Evolutionary conservation across 345 rosid species (phyloP).

Genomic region (Alliaria petiolata): DNA sequence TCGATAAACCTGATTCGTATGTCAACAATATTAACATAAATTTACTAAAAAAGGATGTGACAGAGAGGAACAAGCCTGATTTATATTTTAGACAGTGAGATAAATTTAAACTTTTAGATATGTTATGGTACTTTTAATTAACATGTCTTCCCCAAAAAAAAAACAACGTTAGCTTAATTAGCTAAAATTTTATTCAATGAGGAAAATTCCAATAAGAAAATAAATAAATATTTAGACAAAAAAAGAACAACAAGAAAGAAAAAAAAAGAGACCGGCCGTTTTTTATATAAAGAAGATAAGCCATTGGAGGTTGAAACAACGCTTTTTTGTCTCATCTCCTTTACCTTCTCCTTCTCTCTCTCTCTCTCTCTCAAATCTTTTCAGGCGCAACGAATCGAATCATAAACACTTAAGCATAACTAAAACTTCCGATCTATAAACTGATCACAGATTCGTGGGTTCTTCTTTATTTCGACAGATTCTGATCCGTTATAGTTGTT

Average conservation of each 20-base stretch:
- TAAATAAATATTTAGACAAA: background rate
- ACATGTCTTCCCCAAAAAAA: background rate
- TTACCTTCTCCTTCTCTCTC: too few relatives aligned
- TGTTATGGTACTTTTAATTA: background rate
- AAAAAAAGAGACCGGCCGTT: conserved; percentile 21
- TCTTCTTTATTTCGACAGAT: conserved; percentile 8
- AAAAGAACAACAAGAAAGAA: background rate
- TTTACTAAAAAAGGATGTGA: too few relatives aligned
- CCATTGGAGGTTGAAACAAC: conserved; percentile 30
- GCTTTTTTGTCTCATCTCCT: conserved; percentile 32
- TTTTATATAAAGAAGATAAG: conserved; percentile 33
- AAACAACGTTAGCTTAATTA: background rate
- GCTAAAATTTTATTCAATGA: background rate
- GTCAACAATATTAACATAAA: too few relatives aligned
- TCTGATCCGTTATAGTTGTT: too few relatives aligned
- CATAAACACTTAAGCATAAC: conserved; percentile 15
- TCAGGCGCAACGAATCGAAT: conserved; percentile 27
- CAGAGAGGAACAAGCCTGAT: too few relatives aligned
- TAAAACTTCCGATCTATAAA: conserved; percentile 11
- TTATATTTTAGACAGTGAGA: too few relatives aligned
- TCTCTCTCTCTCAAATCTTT: conserved; percentile 21
- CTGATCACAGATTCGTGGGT: background rate
- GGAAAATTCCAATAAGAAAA: conserved; percentile 7
- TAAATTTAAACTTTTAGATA: background rate
- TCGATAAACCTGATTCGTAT: too few relatives aligned